Evolutionary conservation across 441 rosid species (phyloP), one percentile per base, ranked within the genome.

Genomic region (Manihot esculenta): DNA sequence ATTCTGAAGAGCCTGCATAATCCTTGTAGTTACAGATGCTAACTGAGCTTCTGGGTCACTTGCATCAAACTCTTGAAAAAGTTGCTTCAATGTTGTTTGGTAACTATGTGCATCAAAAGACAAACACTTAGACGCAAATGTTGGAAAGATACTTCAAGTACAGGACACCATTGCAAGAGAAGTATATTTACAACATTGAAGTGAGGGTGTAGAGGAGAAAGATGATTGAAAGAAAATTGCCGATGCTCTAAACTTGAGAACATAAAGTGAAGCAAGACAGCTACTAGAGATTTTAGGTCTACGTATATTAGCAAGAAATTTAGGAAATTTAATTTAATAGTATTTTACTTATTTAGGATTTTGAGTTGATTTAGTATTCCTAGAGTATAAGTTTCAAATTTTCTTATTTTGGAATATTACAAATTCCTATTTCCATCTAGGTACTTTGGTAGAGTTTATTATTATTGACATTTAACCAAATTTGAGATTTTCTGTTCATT

Each of bases 1-100:
- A 74, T 70, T 86, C 78, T 89, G 95, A 62, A 93, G 89, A 71
- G 95, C 98, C 64, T 85, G 89, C 91, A 95, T 88, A 59, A 95
- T 95, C 74, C 88, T 83, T 41, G 86, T 88, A 42, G 99, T 95
- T 53, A 93, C 82, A 57, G 76, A n/a, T 72, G 85, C 89, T 64
- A 93, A 85, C 69, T 91, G 90, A 6, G 74, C 62, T 38, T 89
- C 91, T 2, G 93, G 87, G 72, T 89, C 91, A 55, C 72, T 76
- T 35, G 82, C 72, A 38, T 85, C 88, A 64, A 89, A 86, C 83
- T 95, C 98, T 78, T 85, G 88, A 77, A 95, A 93, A 33, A 93
- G 96, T 78, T 84, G 97, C 82, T 82, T 89, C 76, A 95, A 59
- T 1, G 98, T 93, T 44, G 94, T 74, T 68, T 87, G 93, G 70